A percentile compares a stretch with the other conserved stretches of the same genome.
phyloP scores from a whole-genome alignment of 495 filamentous ascomycete species.

The Cercophora newfieldiana region DNA sequence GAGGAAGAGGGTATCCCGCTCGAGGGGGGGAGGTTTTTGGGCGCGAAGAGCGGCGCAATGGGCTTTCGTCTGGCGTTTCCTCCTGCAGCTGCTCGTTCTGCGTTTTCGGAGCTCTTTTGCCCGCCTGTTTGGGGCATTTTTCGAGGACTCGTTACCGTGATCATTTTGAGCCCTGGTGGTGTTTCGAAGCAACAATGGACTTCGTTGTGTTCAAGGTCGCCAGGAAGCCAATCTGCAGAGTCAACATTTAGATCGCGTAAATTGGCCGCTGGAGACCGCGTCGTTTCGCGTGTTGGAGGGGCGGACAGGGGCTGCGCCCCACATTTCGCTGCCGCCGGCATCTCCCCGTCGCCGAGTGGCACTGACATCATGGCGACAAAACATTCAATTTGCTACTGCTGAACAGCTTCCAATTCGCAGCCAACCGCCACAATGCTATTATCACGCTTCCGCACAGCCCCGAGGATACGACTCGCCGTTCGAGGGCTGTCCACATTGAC shows the following conservation, averaged over 20 bases:
- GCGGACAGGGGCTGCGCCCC: conserved; percentile 16
- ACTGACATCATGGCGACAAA: conserved; percentile 5
- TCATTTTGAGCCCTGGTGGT: conserved; percentile 25
- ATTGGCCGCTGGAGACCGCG: conserved; percentile 26
- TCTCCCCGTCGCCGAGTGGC: not conserved
- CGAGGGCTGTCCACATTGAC: conserved; percentile 37
- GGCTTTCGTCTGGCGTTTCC: conserved; percentile 29
- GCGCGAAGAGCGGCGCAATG: conserved; percentile 40
- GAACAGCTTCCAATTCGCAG: not conserved
- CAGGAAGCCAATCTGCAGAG: not conserved
- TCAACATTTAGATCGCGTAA: conserved; percentile 29
- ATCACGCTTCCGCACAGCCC: conserved; percentile 15
- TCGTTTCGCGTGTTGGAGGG: conserved; percentile 34
- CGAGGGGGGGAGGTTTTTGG: conserved; percentile 34
- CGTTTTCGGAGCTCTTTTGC: conserved; percentile 25
- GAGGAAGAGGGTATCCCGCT: conserved; percentile 79
- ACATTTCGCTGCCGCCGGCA: conserved; percentile 20
- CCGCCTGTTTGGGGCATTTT: conserved; percentile 17
- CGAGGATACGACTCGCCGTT: conserved; percentile 7
- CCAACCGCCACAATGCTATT: conserved; percentile 23
- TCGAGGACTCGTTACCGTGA: conserved; percentile 31
- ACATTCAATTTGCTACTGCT: not conserved
- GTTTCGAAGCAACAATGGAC: not conserved
- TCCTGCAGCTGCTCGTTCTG: not conserved
- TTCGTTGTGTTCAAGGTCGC: not conserved